Base-by-base conservation (phyloP, 352 stramenopile species). In the Globisporangium emineosum region DNA sequence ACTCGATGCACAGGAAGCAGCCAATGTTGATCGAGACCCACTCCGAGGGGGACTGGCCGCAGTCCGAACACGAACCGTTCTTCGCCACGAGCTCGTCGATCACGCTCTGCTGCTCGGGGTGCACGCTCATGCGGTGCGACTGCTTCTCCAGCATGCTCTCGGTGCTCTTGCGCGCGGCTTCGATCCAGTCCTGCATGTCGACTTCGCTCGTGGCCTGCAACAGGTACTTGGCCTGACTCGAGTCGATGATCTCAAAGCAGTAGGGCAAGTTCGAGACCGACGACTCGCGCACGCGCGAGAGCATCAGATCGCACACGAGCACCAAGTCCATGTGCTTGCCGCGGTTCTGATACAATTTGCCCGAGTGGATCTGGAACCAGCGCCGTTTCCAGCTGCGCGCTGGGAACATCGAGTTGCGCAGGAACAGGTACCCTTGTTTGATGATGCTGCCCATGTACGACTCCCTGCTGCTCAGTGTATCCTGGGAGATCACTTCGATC, bases 1-100 rank as follows among this genome's bases (percentile, higher is more conserved):
- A 99, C 69, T 98, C 89, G 67, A 99, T 98, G 68, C 97, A 99
- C 37, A 99, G 71, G 25, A 99, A 77, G 53, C 97, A 91, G 13
- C 97, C 96, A 53, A 99, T 87, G 75, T 99, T 99, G 62, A 98
- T 90, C 32, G 90, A 98, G 35, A 97, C 95, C 97, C 97, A 99
- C 62, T 99, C 94, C 1, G 96, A 83, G 6, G 89, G 87, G 13
- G 75, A 71, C 42, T 87, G 79, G 54, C 82, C 78, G 62, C 88
- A 96, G 54, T 96, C 88, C 0, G 84, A 79, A 53, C 88, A 96
- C 35, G 57, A 65, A 3, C 70, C 65, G 57, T 92, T 96, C n/a
- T 57, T 69, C 8, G 77, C 64, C 7, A 76, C 74, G 30, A 96
- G 66, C 52, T 86, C 75, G 3, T 88, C 71, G 54, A 96, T 79